Conservation (phyloP, 352 stramenopile genomes). For the Globisporangium alternatum region DNA sequence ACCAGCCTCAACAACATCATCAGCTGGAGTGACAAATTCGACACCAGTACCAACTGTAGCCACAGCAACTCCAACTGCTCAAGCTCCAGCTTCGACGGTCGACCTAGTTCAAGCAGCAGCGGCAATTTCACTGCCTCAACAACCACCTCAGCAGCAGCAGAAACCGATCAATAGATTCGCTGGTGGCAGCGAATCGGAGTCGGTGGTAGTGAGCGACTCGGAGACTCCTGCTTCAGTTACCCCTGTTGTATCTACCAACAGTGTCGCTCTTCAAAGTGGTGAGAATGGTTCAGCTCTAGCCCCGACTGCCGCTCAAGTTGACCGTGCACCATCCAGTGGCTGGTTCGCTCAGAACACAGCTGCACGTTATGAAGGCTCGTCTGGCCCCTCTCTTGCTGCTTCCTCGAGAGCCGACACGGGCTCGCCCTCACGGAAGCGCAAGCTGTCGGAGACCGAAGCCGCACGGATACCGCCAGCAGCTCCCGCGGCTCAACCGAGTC, state of each 20-base stretch:
- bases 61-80: too few relatives aligned
- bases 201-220: neutral
- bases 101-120: neutral
- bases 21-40: neutral
- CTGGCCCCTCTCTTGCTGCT: neutral
- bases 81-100: neutral
- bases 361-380: neutral
- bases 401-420: neutral
- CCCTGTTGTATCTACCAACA: neutral
- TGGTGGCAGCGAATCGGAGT: neutral
- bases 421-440: conserved; percentile 28
- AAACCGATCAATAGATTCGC: neutral
- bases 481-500: conserved; percentile 20
- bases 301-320: neutral
- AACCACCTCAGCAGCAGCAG: neutral
- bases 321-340: neutral
- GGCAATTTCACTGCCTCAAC: neutral
- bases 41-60: neutral
- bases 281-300: neutral
- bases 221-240: neutral
- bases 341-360: neutral
- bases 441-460: conserved; percentile 20
- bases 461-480: neutral
- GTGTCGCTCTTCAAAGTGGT: neutral
- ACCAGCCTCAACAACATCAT: neutral